Evolutionary conservation across 257 asterid genomes (phyloP).

Genomic region (Nicotiana tomentosiformis): DNA sequence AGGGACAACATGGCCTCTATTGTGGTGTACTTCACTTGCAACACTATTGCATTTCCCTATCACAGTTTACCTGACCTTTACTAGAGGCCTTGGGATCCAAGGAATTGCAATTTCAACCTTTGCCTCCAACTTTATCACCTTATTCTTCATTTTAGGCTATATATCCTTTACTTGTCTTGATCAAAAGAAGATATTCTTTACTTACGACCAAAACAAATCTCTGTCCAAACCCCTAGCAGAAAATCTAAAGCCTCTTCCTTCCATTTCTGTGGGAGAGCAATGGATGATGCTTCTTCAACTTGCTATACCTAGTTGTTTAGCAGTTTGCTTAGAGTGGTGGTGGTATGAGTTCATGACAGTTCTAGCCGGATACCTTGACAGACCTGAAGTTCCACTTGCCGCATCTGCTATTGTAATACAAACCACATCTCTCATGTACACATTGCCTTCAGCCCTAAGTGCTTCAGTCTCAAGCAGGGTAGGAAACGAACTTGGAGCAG

Average conservation of each 20-base stretch:
- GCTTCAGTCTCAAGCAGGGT: conserved; percentile 81
- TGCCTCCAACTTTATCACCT: conserved; percentile 48
- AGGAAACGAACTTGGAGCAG: conserved; percentile 92
- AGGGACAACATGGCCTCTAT: conserved; percentile 81
- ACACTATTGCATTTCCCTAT: conserved; percentile 67
- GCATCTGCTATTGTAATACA: conserved; percentile 91
- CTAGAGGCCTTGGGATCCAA: conserved; percentile 55
- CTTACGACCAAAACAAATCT: conserved; percentile 22
- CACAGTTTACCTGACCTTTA: conserved; percentile 65
- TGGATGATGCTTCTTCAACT: conserved; percentile 67
- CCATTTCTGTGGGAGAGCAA: conserved; percentile 47
- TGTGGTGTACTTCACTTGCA: conserved; percentile 71
- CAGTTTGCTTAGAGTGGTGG: conserved; percentile 97
- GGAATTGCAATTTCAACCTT: conserved; percentile 71
- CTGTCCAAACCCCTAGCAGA: conserved; percentile 29
- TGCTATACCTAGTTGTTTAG: conserved; percentile 70
- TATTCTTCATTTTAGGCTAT: conserved; percentile 53
- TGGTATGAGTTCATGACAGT: conserved; percentile 96
- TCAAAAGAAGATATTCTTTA: conserved; percentile 5
- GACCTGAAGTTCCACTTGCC: conserved; percentile 75
- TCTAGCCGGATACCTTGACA: conserved; percentile 73
- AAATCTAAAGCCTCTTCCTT: conserved; percentile 23
- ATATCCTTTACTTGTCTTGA: conserved; percentile 21
- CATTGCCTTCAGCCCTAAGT: conserved; percentile 85
- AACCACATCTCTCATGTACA: conserved; percentile 93